Base-by-base conservation (phyloP, 108 stramenopile species). In the Skeletonema tropicum region DNA sequence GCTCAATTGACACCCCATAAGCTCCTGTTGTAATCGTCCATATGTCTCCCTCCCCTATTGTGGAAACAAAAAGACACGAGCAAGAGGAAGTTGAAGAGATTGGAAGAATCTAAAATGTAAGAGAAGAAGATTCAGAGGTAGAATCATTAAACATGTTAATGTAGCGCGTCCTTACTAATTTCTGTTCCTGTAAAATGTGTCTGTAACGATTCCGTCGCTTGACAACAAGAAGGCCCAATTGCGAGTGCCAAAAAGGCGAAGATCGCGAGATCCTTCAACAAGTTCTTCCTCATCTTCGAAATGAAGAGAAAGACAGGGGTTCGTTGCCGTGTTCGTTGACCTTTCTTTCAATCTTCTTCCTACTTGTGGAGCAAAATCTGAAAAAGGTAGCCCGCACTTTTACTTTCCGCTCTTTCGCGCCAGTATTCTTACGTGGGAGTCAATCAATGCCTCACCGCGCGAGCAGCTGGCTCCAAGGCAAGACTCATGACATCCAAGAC, bases 241-340 rank as follows among this genome's bases (percentile, higher is more conserved):
- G 48, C 48, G 0, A 55, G 52, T 21, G 23, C 52, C 52, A 55
- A 55, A 9, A 7, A 55, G 23, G 52, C 52, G 1, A 25, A 25
- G 52, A 55, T 55, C 23, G 52, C 52, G 23, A 55, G 21, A 23
- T 55, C 52, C 52, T 55, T 55, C 23, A 55, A 23, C 52, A 55
- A 23, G 10, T 55, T 55, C 23, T 23, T 55, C 6, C 15, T 25
- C 52, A 55, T 23, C 10, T 8, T 2, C 19, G 52, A 19, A 19
- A 1, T 6, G n/a, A 19, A 55, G 17, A 23, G 19, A 23, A 0
- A n/a, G n/a, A n/a, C n/a, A n/a, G n/a, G n/a, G 2, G 42, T 4
- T 35, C 7, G 33, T 35, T 35, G n/a, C n/a, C n/a, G n/a, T n/a
- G n/a, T n/a, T n/a, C n/a, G n/a, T n/a, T n/a, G n/a, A n/a, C n/a